Base-by-base conservation (phyloP, 345 rosid genomes). In the Cardamine chenopodiifolia region DNA sequence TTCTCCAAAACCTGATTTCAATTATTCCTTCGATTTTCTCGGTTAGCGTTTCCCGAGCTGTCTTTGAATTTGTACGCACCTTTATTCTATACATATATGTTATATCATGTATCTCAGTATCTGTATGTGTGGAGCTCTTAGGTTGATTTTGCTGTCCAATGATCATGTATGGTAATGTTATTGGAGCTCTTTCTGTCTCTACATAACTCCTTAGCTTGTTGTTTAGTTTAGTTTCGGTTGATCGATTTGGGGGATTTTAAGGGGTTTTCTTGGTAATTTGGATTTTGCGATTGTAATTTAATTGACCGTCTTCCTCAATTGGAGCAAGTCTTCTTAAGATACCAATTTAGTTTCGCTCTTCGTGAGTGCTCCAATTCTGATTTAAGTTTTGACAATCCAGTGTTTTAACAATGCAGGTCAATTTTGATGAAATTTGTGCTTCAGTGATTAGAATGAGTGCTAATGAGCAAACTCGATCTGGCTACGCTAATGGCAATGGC, bases 391-490 rank as follows among this genome's bases (percentile, higher is more conserved):
- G 26, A 50, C 40, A 39, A 19, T 20, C 5, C 56, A 39, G 59
- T 59, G 67, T 65, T 57, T 53, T 29, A 53, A 67, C 73, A 72
- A 72, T 72, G 70, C 78, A 72, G 74, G 70, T 45, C 66, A 44
- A 47, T 49, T 18, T 78, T 66, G 35, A 58, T 59, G 62, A 20
- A 1, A 35, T 8, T 63, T 76, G 14, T 18, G 61, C 67, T 74
- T 47, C 39, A 25, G 61, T 66, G 78, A 28, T 10, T 18, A 45
- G 1, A 53, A 63, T 62, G 76, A 81, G 76, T 53, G 68, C 3
- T 49, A 87, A 83, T 80, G 93, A 88, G 70, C 83, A 82, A 55
- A 83, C 77, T n/a, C 82, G 88, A 76, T 83, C 89, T 25, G 77
- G 66, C 57, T 81, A 83, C 0, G 92, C 81, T n/a, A n/a, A n/a